Percentiles rank a stretch among this genome's conserved stretches.
These are phyloP conservation scores for Lunasporangiospora selenospora DNA, from an alignment of 192 early-diverging fungal genomes.

Conservation along the genomic window DNA sequence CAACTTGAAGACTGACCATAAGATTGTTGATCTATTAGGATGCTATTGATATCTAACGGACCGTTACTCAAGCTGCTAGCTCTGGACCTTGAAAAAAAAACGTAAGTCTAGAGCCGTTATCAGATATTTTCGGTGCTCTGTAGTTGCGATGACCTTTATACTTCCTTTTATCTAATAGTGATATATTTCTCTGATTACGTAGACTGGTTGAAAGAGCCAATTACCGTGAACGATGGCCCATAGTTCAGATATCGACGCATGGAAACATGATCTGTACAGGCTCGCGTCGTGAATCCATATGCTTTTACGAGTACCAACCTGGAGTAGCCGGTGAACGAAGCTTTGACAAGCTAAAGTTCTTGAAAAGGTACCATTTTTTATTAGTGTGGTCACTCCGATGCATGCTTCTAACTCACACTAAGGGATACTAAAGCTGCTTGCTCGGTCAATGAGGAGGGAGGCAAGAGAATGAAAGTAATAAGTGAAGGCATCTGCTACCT, in stretches of 20 bases:
- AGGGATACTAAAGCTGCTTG: no score
- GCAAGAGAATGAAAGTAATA: no score
- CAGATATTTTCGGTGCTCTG: no score
- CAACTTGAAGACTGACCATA: no score
- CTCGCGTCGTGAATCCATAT: conserved; percentile 30
- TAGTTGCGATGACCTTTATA: background rate
- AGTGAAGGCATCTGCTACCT: no score
- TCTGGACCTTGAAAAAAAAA: conserved; percentile 36
- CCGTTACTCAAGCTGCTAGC: conserved; percentile 24
- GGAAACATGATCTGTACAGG: conserved; percentile 39
- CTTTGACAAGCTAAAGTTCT: conserved; percentile 22
- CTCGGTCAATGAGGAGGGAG: no score
- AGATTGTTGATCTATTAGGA: conserved; percentile 9
- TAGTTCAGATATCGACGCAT: conserved; percentile 34
- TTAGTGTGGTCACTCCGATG: no score
- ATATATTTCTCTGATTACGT: background rate
- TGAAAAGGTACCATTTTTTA: conserved; percentile 31
- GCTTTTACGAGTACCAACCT: conserved; percentile 38
- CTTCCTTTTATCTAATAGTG: background rate
- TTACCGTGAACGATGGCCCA: conserved; percentile 42
- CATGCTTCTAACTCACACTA: no score
- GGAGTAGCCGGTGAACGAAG: background rate
- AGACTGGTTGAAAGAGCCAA: conserved; percentile 30
- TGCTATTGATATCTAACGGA: conserved; percentile 26
- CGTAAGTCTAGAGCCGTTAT: no score